Percentiles rank a stretch among this genome's conserved stretches.
Evolutionary conservation across 805 yeast genomes (phyloP).

Genomic region (Nakazawaea sp.): DNA sequence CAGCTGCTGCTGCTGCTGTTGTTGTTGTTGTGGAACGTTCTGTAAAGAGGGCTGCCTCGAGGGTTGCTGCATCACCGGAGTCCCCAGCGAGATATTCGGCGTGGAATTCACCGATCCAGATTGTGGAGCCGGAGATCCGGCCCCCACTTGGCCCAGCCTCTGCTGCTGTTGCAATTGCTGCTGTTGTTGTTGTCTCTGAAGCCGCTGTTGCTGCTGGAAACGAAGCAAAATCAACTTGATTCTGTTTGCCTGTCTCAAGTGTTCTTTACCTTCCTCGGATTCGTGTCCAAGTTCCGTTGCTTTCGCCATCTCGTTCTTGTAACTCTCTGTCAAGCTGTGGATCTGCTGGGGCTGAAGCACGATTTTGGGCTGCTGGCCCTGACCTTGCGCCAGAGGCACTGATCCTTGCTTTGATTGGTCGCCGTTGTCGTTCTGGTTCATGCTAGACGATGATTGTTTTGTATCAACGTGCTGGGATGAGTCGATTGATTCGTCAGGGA

Average conservation of each 20-base stretch:
- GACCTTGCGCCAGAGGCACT: conserved; percentile 14
- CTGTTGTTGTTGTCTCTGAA: conserved; percentile 18
- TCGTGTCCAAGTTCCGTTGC: conserved; percentile 58
- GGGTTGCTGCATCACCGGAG: conserved; percentile 6
- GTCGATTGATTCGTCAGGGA: too few relatives aligned
- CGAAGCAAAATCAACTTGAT: conserved; percentile 55
- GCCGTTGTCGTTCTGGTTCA: conserved; percentile 11
- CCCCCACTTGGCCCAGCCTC: conserved; percentile 1
- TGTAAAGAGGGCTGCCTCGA: conserved; percentile 23
- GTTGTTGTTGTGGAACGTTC: conserved; percentile 14
- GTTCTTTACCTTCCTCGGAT: conserved; percentile 56
- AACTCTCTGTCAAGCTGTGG: conserved; percentile 53
- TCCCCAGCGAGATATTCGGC: neutral
- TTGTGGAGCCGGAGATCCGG: too few relatives aligned
- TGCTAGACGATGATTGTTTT: too few relatives aligned
- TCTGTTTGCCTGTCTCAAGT: conserved; percentile 54
- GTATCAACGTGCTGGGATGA: too few relatives aligned
- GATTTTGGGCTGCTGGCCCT: conserved; percentile 15
- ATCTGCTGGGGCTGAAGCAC: conserved; percentile 38
- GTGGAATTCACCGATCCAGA: neutral
- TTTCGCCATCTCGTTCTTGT: conserved; percentile 49
- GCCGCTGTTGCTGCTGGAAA: conserved; percentile 40
- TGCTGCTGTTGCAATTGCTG: conserved; percentile 17
- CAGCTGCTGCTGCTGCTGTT: conserved; percentile 16
- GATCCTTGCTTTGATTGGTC: conserved; percentile 13